A percentile compares a stretch with the other conserved stretches of the same genome.
These are phyloP conservation scores for Pythium rishiriense DNA, from an alignment of 352 stramenopile genomes.

Conservation along the genomic window DNA sequence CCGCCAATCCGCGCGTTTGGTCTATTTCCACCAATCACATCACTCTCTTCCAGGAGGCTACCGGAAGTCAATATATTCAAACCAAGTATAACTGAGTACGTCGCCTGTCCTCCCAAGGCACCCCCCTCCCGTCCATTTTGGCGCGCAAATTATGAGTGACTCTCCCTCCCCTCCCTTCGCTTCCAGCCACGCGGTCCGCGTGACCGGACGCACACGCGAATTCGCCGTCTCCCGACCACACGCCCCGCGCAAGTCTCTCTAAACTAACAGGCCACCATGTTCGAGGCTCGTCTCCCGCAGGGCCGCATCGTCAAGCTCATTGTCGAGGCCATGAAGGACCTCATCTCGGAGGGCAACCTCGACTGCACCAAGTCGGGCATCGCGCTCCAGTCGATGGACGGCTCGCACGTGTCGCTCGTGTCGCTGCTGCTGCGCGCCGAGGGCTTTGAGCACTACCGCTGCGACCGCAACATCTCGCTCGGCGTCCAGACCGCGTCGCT, in stretches of 20 bases:
- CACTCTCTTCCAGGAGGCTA: not conserved
- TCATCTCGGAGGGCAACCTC: constrained; percentile 98
- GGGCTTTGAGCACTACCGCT: constrained; percentile 98
- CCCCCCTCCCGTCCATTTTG: constrained; percentile 25
- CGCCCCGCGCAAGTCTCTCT: not conserved
- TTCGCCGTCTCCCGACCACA: constrained; percentile 6
- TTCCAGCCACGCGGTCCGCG: not conserved
- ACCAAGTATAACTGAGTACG: constrained; percentile 11
- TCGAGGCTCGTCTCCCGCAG: constrained; percentile 97
- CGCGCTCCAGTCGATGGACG: constrained; percentile 98
- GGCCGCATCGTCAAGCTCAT: constrained; percentile 99
- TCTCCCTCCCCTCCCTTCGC: constrained; percentile 7
- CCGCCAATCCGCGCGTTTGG: not conserved
- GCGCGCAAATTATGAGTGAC: constrained; percentile 30
- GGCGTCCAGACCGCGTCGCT: constrained; percentile 98
- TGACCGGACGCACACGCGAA: constrained; percentile 24
- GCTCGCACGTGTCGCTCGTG: constrained; percentile 98
- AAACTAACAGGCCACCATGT: constrained; percentile 96
- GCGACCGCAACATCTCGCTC: constrained; percentile 96
- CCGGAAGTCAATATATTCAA: constrained; percentile 1
- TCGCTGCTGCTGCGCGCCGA: constrained; percentile 92
- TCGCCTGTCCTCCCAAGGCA: constrained; percentile 17
- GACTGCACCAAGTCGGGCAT: constrained; percentile 94
- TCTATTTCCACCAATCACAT: constrained; percentile 21
- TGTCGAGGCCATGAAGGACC: constrained; percentile 99